Evolutionary conservation across 2,329 filamentous ascomycete genomes (phyloP).

Genomic region (Penicillium sclerotiorum): DNA sequence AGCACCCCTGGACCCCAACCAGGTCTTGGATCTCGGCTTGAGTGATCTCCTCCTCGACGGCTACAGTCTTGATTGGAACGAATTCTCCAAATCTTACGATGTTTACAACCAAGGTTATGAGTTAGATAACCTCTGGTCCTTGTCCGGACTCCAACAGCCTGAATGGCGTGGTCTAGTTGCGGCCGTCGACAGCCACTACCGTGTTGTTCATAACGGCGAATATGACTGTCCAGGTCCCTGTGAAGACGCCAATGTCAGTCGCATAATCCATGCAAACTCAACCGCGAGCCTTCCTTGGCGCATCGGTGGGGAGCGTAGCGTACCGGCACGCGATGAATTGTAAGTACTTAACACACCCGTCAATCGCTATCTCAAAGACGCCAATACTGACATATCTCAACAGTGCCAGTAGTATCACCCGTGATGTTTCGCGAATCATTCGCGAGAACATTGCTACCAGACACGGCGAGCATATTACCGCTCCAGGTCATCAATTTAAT

Average conservation of each 20-base stretch:
- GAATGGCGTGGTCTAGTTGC: constrained; percentile 49
- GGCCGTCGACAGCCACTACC: constrained; percentile 48
- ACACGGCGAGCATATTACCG: constrained; percentile 15
- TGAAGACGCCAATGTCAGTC: constrained; percentile 38
- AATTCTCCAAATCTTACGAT: constrained; percentile 40
- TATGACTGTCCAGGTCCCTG: constrained; percentile 35
- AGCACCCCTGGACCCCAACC: constrained; percentile 20
- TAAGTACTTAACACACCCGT: constrained; percentile 25
- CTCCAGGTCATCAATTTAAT: constrained; percentile 20
- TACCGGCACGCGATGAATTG: constrained; percentile 44
- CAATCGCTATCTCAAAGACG: background rate
- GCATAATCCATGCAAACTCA: constrained; percentile 40
- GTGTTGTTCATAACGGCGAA: constrained; percentile 41
- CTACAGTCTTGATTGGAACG: constrained; percentile 43
- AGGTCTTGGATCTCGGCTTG: constrained; percentile 35
- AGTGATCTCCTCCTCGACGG: constrained; percentile 41
- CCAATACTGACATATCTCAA: constrained; percentile 24
- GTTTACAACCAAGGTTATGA: constrained; percentile 43
- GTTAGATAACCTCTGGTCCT: constrained; percentile 44
- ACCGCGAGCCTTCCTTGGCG: constrained; percentile 38
- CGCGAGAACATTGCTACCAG: constrained; percentile 37
- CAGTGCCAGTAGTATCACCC: constrained; percentile 46
- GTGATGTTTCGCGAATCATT: constrained; percentile 46
- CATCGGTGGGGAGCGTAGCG: constrained; percentile 34
- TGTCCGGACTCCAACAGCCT: constrained; percentile 45